These are phyloP conservation scores for Aureobasidium melanogenum DNA, from an alignment of 2,329 filamentous ascomycete genomes.

Conservation along the genomic window DNA sequence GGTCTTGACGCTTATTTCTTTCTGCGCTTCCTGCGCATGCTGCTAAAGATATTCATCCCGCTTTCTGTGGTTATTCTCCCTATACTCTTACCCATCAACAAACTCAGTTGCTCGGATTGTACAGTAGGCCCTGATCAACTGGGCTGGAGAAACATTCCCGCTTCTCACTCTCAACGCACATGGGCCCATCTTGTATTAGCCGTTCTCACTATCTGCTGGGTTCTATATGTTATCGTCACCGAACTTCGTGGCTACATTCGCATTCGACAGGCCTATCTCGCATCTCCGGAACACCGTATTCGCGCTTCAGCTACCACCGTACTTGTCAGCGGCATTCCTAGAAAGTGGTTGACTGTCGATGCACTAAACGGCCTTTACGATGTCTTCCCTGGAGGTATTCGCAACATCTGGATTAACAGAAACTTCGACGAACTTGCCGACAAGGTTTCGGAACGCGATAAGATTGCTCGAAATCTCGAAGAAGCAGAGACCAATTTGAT, in stretches of 20 bases:
- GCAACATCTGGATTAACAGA: conserved; percentile 94
- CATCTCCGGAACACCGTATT: conserved; percentile 86
- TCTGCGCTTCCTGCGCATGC: conserved; percentile 74
- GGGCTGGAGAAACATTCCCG: conserved; percentile 77
- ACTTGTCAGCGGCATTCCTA: conserved; percentile 79
- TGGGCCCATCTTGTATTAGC: conserved; percentile 81
- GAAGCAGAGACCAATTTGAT: conserved; percentile 70
- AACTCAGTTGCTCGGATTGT: conserved; percentile 49
- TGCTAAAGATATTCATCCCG: conserved; percentile 86
- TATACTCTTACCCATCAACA: conserved; percentile 79
- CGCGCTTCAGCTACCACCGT: conserved; percentile 93
- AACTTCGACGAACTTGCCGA: conserved; percentile 75
- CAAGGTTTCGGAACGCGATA: conserved; percentile 69
- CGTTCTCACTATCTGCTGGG: conserved; percentile 68
- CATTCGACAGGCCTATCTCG: conserved; percentile 87
- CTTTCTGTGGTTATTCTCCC: conserved; percentile 71
- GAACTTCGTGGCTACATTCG: conserved; percentile 85
- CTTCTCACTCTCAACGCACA: conserved; percentile 57
- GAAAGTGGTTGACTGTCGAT: conserved; percentile 80
- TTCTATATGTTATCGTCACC: conserved; percentile 77
- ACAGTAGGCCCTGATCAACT: conserved; percentile 63
- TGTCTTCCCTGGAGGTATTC: conserved; percentile 88
- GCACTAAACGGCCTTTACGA: conserved; percentile 80
- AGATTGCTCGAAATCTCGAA: conserved; percentile 65
- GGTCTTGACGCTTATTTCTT: conserved; percentile 98